Base-by-base conservation (phyloP, 192 early-diverging fungal species). In the Coemansia sp. region DNA sequence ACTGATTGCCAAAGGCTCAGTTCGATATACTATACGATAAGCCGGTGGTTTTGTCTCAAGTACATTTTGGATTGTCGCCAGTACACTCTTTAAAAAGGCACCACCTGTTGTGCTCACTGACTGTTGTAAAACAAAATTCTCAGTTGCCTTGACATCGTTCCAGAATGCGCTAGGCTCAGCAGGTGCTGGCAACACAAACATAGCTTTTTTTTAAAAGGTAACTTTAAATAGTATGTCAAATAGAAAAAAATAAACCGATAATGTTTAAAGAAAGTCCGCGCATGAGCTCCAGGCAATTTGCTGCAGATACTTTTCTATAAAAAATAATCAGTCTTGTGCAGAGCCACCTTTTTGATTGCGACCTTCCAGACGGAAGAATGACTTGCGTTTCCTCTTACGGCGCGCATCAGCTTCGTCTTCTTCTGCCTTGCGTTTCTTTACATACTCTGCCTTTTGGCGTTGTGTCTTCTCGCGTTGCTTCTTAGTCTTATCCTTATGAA, bases 61-160 rank as follows among this genome's bases (percentile, higher is more conserved):
- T 87, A 98, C 94, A 77, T 95, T 97, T 61, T 97, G 95, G 60
- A 98, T 91, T 20, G 94, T 96, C 8, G 90, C 90, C 59, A 94
- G 82, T 21, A 98, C 82, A 58, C 85, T 88, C 57, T 85, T 81
- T 58, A 91, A 64, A 61, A 93, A 76, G 46, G 83, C 75, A 42
- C 75, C 72, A 19, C 76, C 88, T 36, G 82, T 77, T n/a, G 86
- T 77, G 20, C 84, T 74, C 51, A 83, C 84, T 33, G 87, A 88
- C 64, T 86, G 86, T 72, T 93, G 91, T 29, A 92, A 82, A 22
- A 89, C 81, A 80, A 91, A 89, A 73, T 85, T 70, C 20, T 87
- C 84, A 19, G 85, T 85, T 31, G 81, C 62, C 59, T 82, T 77
- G n/a, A 90, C 70, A 24, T 88, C 87, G 51, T 84, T 84, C 86